These are phyloP conservation scores for Chamaecyparis obtusa DNA, from an alignment of 75 land plant genomes.

Conservation along the genomic window DNA sequence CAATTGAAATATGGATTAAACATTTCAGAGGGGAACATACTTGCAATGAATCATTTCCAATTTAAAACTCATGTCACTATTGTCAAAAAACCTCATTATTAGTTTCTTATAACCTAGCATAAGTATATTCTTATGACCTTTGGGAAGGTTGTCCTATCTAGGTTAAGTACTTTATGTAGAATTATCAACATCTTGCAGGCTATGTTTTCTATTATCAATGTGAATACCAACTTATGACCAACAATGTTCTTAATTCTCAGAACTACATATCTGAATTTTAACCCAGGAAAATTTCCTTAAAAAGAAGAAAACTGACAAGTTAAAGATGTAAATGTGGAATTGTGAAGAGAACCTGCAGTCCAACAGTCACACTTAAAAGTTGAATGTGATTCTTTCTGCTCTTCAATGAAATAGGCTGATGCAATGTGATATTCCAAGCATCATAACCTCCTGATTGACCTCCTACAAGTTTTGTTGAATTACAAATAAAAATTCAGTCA, in stretches of 20 bases:
- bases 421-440: conserved; percentile 40
- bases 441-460: conserved; percentile 34
- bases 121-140: too few species aligned
- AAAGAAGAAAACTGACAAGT: not conserved
- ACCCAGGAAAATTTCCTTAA: not conserved
- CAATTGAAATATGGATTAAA: too few species aligned
- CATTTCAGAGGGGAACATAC: too few species aligned
- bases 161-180: too few species aligned
- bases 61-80: too few species aligned
- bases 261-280: not conserved
- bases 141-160: too few species aligned
- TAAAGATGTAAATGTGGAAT: not conserved
- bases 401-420: conserved; percentile 42
- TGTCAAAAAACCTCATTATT: too few species aligned
- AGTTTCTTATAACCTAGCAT: too few species aligned
- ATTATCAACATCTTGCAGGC: too few species aligned
- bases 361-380: conserved; percentile 84
- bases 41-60: too few species aligned
- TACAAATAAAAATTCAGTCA: not conserved
- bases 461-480: conserved; percentile 37
- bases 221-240: not conserved
- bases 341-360: conserved; percentile 66
- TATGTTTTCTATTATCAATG: too few species aligned
- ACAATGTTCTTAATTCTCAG: not conserved
- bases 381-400: conserved; percentile 69